Conservation (phyloP, 2,329 filamentous ascomycete species). For the Colletotrichum plurivorum region DNA sequence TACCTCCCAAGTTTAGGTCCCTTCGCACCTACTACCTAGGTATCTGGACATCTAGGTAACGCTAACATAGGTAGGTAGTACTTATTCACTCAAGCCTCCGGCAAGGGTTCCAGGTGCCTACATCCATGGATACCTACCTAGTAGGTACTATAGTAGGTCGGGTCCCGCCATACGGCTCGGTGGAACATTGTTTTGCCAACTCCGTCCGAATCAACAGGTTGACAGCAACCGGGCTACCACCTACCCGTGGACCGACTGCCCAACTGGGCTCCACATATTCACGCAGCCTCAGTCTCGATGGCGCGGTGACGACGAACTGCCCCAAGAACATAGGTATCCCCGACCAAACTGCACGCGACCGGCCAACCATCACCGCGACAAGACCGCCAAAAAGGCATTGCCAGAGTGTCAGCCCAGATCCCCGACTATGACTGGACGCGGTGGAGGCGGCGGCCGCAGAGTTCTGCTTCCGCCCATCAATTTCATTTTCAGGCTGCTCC, state of each 20-base stretch:
- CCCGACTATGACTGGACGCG: conserved; percentile 69
- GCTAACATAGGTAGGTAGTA: too few relatives aligned
- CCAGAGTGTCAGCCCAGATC: not conserved
- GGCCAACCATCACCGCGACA: not conserved
- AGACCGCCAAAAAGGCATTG: not conserved
- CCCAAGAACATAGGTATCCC: conserved; percentile 5
- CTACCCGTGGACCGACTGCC: not conserved
- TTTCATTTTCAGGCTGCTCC: conserved; percentile 82
- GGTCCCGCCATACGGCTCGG: too few relatives aligned
- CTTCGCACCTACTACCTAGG: not conserved
- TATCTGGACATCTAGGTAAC: not conserved
- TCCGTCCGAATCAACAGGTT: conserved; percentile 15
- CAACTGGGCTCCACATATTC: not conserved
- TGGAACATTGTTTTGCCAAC: conserved; percentile 35
- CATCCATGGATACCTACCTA: too few relatives aligned
- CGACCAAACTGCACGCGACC: not conserved
- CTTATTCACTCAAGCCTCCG: too few relatives aligned
- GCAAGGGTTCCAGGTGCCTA: too few relatives aligned
- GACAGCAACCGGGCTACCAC: not conserved
- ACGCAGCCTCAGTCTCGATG: conserved; percentile 21
- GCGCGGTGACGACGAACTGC: conserved; percentile 7
- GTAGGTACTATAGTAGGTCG: too few relatives aligned
- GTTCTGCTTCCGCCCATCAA: conserved; percentile 73
- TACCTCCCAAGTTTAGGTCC: not conserved
- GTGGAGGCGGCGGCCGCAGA: conserved; percentile 71